Percentiles rank a stretch among this genome's conserved stretches.
Evolutionary conservation across 164 flowering plant species (phyloP).

Genomic region (Berberis thunbergii): DNA sequence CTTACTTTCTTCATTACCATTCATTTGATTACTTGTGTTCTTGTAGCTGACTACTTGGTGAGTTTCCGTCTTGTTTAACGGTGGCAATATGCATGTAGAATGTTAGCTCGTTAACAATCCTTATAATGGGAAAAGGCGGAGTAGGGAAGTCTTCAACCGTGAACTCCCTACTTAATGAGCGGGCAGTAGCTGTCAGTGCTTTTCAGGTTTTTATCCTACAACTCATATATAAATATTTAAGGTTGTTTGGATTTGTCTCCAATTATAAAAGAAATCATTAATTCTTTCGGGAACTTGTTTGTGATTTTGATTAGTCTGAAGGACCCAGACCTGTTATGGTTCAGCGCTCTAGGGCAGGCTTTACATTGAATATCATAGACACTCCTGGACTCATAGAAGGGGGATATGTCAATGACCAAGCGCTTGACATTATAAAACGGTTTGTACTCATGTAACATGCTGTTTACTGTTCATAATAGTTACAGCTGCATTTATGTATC

Average conservation of each 20-base stretch:
- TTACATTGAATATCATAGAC: slow-evolving; percentile 76
- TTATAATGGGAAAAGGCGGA: slow-evolving; percentile 98
- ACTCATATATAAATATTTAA: not conserved
- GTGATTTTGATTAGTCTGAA: slow-evolving; percentile 48
- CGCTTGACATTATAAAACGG: slow-evolving; percentile 80
- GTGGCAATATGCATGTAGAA: slow-evolving; percentile 29
- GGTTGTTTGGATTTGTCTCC: not conserved
- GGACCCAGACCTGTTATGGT: slow-evolving; percentile 71
- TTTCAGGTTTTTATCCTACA: slow-evolving; percentile 53
- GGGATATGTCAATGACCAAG: slow-evolving; percentile 78
- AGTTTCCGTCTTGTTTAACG: not conserved
- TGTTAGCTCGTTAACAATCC: slow-evolving; percentile 73
- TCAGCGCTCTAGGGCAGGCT: slow-evolving; percentile 68
- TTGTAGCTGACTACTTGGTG: not conserved
- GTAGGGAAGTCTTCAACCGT: slow-evolving; percentile 98
- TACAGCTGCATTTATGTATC: too few species aligned
- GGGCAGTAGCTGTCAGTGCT: slow-evolving; percentile 70
- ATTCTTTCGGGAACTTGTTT: not conserved
- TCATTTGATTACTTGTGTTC: not conserved
- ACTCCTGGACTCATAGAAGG: slow-evolving; percentile 96
- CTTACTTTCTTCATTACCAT: not conserved
- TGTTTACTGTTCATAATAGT: too few species aligned
- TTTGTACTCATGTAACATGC: slow-evolving; percentile 13
- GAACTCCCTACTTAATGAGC: slow-evolving; percentile 88
- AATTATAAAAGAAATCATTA: not conserved